These are phyloP conservation scores for Cornus controversa DNA, from an alignment of 148 eudicot species.

Conservation along the genomic window DNA sequence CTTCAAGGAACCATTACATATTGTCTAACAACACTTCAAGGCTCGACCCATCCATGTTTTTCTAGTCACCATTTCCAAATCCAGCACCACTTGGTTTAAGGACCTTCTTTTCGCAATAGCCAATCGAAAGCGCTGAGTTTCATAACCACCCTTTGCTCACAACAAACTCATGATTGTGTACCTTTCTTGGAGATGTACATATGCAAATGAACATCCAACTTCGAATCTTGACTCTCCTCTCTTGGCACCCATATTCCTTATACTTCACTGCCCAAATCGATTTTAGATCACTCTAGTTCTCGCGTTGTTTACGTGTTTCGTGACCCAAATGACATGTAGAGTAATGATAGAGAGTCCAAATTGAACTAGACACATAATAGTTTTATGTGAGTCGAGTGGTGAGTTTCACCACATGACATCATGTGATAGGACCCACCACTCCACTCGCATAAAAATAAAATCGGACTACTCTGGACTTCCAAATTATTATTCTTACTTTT, in stretches of 20 bases:
- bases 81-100: conserved; percentile 28
- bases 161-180: conserved; percentile 1
- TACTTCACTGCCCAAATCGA: conserved; percentile 10
- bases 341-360: too few species aligned
- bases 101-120: conserved; percentile 26
- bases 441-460: too few species aligned
- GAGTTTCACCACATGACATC: too few species aligned
- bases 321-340: conserved; percentile 18
- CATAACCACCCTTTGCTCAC: conserved; percentile 15
- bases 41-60: conserved; percentile 12
- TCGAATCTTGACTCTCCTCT: conserved; percentile 7
- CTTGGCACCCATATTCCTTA: conserved; percentile 16
- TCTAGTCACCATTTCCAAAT: conserved; percentile 24
- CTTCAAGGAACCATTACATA: not conserved
- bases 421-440: too few species aligned
- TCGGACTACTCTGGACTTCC: too few species aligned
- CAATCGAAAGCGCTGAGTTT: conserved; percentile 17
- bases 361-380: too few species aligned
- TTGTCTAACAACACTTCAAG: conserved; percentile 4
- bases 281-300: not conserved
- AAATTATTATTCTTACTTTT: too few species aligned
- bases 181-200: conserved; percentile 14
- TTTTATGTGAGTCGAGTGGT: too few species aligned
- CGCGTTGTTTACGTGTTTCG: conserved; percentile 12
- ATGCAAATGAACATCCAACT: not conserved